Percentiles rank a stretch among this genome's conserved stretches.
Evolutionary conservation across 106 monocot species (phyloP).

Genomic region (Platanthera guangdongensis): DNA sequence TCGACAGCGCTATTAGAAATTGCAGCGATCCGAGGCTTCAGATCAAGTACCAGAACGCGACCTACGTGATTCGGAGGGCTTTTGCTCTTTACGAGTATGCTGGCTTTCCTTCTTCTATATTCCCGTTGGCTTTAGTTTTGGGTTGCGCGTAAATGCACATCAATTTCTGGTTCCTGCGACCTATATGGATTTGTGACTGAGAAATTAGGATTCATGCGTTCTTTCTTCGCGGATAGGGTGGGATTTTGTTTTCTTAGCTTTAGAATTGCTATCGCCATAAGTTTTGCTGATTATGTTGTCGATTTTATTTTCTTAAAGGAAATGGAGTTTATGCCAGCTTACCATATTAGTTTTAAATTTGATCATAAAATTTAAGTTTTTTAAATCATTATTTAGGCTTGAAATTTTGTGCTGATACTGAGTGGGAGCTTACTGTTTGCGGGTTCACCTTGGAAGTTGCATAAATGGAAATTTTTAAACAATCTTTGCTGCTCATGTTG

Average conservation of each 20-base stretch:
- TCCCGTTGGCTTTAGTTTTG: neutral
- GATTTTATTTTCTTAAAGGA: neutral
- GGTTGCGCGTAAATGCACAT: neutral
- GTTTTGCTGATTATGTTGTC: neutral
- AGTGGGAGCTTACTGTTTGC: neutral
- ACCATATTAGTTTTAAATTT: neutral
- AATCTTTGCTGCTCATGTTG: no score
- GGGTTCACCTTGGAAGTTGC: neutral
- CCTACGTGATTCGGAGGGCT: constrained; percentile 85
- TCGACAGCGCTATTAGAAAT: constrained; percentile 61
- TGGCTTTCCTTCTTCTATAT: neutral
- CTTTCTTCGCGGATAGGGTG: neutral
- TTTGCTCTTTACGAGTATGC: constrained; percentile 85
- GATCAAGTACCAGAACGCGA: constrained; percentile 86
- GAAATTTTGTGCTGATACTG: neutral
- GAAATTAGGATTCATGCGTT: neutral
- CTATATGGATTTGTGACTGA: neutral
- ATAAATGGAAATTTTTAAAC: neutral
- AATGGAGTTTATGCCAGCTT: neutral
- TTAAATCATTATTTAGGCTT: neutral
- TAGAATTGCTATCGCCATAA: neutral
- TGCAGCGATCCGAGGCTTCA: constrained; percentile 77
- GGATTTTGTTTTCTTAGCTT: neutral
- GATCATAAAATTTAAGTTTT: neutral
- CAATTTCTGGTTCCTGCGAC: neutral